Conservation (phyloP, 2,329 filamentous ascomycete genomes). For the Beauveria sp. region DNA sequence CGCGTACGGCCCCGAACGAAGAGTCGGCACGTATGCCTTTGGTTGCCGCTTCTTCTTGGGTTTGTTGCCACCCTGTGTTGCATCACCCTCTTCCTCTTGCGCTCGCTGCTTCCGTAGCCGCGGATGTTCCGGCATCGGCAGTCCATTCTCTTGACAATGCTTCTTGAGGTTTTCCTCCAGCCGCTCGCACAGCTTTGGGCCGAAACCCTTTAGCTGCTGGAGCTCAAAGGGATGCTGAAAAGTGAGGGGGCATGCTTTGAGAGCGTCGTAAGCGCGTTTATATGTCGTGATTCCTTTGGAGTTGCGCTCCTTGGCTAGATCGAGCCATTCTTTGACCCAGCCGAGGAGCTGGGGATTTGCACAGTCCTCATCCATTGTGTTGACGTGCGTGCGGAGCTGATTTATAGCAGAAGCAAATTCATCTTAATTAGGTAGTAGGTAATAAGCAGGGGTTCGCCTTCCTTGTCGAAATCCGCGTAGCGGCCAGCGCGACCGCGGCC, state of each 20-base stretch:
- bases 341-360: conserved; percentile 63
- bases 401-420: no score
- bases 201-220: conserved; percentile 65
- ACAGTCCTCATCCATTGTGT: conserved; percentile 8
- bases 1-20: conserved; percentile 69
- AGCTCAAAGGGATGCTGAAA: conserved; percentile 69
- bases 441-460: neutral
- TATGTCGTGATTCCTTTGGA: conserved; percentile 66
- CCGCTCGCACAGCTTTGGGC: conserved; percentile 61
- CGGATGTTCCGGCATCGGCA: conserved; percentile 58
- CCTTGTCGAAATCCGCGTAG: neutral
- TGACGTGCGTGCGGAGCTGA: neutral
- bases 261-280: conserved; percentile 66
- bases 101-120: conserved; percentile 31
- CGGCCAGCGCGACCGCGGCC: neutral
- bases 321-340: conserved; percentile 74
- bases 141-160: conserved; percentile 58
- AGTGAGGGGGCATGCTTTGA: conserved; percentile 63
- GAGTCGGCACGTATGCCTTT: conserved; percentile 63
- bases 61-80: conserved; percentile 10
- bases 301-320: conserved; percentile 59
- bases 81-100: conserved; percentile 28
- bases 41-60: conserved; percentile 52
- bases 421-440: neutral
- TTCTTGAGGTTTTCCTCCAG: conserved; percentile 53